phyloP scores from a whole-genome alignment of 2,329 filamentous ascomycete genomes.

The Drechslera avenae region DNA sequence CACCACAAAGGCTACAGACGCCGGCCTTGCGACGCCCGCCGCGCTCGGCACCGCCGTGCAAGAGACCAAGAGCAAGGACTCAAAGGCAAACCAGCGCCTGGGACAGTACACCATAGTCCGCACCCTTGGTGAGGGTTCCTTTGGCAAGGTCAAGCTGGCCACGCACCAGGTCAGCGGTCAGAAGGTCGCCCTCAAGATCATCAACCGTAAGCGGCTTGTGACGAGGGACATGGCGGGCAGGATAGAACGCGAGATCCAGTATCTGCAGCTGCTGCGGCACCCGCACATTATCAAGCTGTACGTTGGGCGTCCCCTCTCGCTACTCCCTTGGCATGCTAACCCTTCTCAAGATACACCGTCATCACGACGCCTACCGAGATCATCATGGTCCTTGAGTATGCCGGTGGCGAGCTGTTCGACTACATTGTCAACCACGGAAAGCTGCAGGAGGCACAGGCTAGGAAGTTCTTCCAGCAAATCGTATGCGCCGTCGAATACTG shows the following conservation, averaged over 20 bases:
- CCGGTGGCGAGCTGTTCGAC: conserved; percentile 94
- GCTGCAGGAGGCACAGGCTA: conserved; percentile 89
- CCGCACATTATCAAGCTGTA: conserved; percentile 99
- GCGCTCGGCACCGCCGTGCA: conserved; percentile 29
- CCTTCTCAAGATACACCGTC: conserved; percentile 75
- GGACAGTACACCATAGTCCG: conserved; percentile 89
- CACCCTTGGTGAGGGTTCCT: conserved; percentile 94
- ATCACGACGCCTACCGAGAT: conserved; percentile 95
- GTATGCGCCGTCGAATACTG: conserved; percentile 99
- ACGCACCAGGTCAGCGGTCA: conserved; percentile 90
- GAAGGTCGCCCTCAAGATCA: conserved; percentile 97
- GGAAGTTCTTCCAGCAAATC: conserved; percentile 98
- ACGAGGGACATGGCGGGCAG: conserved; percentile 97
- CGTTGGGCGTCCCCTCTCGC: conserved; percentile 35
- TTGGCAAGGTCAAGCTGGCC: conserved; percentile 97
- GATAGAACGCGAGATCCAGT: conserved; percentile 97
- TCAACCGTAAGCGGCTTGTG: conserved; percentile 92
- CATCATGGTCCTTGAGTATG: conserved; percentile 99
- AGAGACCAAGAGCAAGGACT: conserved; percentile 54
- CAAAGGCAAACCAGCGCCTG: conserved; percentile 79
- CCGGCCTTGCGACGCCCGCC: conserved; percentile 32
- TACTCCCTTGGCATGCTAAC: conserved; percentile 7
- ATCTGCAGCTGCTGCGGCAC: conserved; percentile 91
- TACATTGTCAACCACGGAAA: conserved; percentile 95
- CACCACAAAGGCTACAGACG: conserved; percentile 45